Evolutionary conservation across 441 rosid species (phyloP).

Genomic region (Jatropha podagrica): DNA sequence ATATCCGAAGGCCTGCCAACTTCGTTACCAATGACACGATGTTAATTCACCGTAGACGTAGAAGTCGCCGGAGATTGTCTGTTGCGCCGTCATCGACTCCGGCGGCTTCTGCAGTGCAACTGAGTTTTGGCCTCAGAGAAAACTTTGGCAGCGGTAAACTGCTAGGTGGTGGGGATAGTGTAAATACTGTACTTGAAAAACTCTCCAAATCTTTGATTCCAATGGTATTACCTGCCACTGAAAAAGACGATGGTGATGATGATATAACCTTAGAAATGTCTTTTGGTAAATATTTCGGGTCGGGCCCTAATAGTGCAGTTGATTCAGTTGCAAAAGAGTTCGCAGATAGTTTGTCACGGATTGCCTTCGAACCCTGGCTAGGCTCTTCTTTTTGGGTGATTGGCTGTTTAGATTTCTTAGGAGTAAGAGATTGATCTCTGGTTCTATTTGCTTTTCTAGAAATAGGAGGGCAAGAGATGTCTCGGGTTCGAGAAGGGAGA

Average conservation of each 20-base stretch:
- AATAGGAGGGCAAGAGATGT: constrained; percentile 17
- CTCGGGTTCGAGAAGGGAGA: constrained; percentile 32
- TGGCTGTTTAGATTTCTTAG: constrained; percentile 36
- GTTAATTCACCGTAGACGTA: constrained; percentile 55
- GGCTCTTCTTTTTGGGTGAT: constrained; percentile 23
- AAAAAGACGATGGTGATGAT: constrained; percentile 6
- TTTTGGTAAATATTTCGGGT: constrained; percentile 52
- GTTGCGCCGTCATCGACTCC: constrained; percentile 57
- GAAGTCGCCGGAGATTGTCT: constrained; percentile 58
- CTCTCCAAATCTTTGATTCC: constrained; percentile 24
- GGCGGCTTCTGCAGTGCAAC: constrained; percentile 73
- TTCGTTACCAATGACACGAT: background rate
- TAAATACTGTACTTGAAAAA: constrained; percentile 48
- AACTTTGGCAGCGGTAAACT: constrained; percentile 92
- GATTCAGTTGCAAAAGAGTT: constrained; percentile 18
- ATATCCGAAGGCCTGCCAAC: background rate
- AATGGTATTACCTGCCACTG: constrained; percentile 14
- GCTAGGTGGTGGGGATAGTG: constrained; percentile 82
- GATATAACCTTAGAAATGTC: constrained; percentile 26
- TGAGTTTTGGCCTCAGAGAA: constrained; percentile 58
- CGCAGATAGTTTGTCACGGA: background rate
- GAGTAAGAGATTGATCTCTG: constrained; percentile 36
- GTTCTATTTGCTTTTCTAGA: constrained; percentile 31
- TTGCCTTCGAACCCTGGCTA: constrained; percentile 15
- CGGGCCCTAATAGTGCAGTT: constrained; percentile 40